These are phyloP conservation scores for Astrothelium subdiscretum DNA, from an alignment of 495 filamentous ascomycete species.

Conservation along the genomic window DNA sequence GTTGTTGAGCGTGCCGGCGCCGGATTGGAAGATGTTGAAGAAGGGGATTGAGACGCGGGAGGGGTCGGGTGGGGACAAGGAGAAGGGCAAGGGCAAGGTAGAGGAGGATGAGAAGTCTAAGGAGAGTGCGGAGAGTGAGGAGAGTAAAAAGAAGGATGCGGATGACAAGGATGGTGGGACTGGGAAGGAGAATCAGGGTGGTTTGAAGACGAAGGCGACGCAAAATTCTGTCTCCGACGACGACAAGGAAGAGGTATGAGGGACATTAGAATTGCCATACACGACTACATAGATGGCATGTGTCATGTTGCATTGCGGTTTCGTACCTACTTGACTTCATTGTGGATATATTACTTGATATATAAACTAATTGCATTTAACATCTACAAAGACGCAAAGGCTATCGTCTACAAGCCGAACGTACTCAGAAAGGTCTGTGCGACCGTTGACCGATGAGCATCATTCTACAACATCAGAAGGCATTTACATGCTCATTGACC, in stretches of 20 bases:
- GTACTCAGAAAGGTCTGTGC: no score
- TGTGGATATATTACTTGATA: not conserved
- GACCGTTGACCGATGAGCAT: no score
- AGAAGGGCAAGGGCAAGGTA: not conserved
- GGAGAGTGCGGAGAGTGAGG: not conserved
- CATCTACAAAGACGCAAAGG: not conserved
- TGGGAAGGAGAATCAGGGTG: not conserved
- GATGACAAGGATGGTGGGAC: not conserved
- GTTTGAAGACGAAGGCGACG: not conserved
- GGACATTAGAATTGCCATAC: not conserved
- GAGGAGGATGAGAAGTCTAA: not conserved
- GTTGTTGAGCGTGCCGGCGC: conserved; percentile 26
- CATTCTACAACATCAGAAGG: no score
- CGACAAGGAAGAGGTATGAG: not conserved
- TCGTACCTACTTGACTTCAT: not conserved
- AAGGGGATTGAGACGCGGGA: not conserved
- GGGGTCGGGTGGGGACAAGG: not conserved
- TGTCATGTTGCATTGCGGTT: not conserved
- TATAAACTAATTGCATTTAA: not conserved
- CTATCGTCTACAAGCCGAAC: not conserved
- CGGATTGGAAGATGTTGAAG: conserved; percentile 17
- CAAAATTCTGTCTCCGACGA: not conserved
- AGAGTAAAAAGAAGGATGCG: not conserved
- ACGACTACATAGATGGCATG: not conserved
- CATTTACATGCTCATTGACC: no score